These are phyloP conservation scores for Lachancea mirantina DNA, from an alignment of 805 yeast species.

Conservation along the genomic window DNA sequence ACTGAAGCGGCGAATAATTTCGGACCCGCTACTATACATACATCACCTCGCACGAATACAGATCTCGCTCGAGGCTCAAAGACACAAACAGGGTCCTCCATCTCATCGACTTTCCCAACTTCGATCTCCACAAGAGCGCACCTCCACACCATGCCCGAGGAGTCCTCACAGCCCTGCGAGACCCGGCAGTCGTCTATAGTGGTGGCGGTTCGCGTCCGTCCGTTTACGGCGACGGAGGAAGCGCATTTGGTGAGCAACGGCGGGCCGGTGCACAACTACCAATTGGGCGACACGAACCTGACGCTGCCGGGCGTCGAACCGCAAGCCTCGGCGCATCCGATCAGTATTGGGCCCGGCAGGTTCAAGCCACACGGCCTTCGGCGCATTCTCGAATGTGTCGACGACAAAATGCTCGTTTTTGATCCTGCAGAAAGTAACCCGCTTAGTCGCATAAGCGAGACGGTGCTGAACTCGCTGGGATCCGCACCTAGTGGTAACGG, in stretches of 20 bases:
- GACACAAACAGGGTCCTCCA: too few species aligned
- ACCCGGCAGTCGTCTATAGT: conserved; percentile 53
- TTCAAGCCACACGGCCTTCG: conserved; percentile 47
- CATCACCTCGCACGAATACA: too few species aligned
- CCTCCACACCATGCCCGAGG: too few species aligned
- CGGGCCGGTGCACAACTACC: conserved; percentile 1
- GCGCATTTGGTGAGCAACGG: conserved; percentile 38
- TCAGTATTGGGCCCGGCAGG: conserved; percentile 1
- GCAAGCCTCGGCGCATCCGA: conserved; percentile 5
- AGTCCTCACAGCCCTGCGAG: too few species aligned
- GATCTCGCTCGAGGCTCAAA: too few species aligned
- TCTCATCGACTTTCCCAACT: too few species aligned
- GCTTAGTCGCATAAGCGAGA: conserved; percentile 27
- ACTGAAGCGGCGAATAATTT: too few species aligned
- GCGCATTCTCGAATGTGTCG: conserved; percentile 70
- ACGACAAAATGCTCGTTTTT: conserved; percentile 76
- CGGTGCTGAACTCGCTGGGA: conserved; percentile 24
- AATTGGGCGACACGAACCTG: conserved; percentile 7
- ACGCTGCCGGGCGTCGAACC: conserved; percentile 7
- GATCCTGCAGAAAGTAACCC: conserved; percentile 78
- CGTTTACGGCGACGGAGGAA: conserved; percentile 61
- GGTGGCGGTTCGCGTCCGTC: conserved; percentile 78
- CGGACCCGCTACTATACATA: too few species aligned
- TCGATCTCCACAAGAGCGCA: too few species aligned
- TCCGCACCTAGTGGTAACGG: conserved; percentile 11